Evolutionary conservation across 164 flowering plant genomes (phyloP).

Genomic region (Litsea cubeba): DNA sequence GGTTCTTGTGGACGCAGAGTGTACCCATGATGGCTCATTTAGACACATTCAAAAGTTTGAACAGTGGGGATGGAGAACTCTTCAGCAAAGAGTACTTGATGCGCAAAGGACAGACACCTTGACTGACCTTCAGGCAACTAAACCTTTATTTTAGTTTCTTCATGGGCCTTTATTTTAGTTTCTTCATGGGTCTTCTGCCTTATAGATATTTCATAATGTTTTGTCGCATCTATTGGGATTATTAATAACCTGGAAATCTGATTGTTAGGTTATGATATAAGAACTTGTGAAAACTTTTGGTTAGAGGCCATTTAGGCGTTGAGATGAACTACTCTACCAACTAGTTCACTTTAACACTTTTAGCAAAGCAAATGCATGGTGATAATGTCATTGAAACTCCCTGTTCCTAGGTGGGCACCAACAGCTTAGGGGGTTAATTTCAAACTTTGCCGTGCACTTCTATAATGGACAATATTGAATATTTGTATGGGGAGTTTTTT

Average conservation of each 20-base stretch:
- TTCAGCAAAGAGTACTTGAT: constrained; percentile 74
- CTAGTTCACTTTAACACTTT: not conserved
- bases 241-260: not conserved
- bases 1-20: constrained; percentile 99
- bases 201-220: not conserved
- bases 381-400: not conserved
- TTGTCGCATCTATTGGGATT: constrained; percentile 1
- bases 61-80: constrained; percentile 92
- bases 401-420: no score
- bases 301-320: not conserved
- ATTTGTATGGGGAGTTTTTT: no score
- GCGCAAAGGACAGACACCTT: constrained; percentile 78
- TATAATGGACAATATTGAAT: no score
- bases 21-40: constrained; percentile 98
- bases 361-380: not conserved
- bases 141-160: not conserved
- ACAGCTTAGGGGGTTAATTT: no score
- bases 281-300: not conserved
- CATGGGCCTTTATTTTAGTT: not conserved
- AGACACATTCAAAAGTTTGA: constrained; percentile 89
- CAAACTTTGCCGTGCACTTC: no score
- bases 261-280: not conserved
- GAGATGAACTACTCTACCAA: not conserved
- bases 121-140: constrained; percentile 68
- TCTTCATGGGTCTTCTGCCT: not conserved